phyloP scores from a whole-genome alignment of 495 filamentous ascomycete genomes.

The Massariosphaeria phaeospora region DNA sequence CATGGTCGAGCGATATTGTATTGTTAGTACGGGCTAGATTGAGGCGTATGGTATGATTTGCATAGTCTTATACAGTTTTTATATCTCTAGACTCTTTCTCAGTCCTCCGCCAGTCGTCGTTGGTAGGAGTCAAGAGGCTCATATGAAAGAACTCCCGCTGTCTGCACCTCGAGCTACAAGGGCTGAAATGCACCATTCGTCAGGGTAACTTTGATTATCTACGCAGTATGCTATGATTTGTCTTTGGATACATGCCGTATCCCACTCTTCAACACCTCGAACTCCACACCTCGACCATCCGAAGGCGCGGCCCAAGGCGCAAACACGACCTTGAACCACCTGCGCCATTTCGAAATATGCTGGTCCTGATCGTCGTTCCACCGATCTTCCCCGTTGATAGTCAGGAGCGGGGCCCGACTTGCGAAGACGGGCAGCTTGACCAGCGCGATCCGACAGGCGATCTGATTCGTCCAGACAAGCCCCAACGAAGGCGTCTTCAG shows the following conservation, averaged over 20 bases:
- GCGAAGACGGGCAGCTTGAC: constrained; percentile 46
- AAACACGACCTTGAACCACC: constrained; percentile 80
- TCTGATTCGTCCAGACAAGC: constrained; percentile 83
- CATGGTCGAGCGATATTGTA: too few relatives aligned
- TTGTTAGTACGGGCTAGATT: too few relatives aligned
- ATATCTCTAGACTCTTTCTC: too few relatives aligned
- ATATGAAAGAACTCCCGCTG: too few relatives aligned
- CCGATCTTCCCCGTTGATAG: constrained; percentile 33
- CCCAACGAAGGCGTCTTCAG: constrained; percentile 84
- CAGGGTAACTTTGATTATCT: too few relatives aligned
- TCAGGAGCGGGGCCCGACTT: constrained; percentile 13
- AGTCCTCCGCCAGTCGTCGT: too few relatives aligned
- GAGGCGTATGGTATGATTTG: too few relatives aligned
- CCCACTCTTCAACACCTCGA: constrained; percentile 26
- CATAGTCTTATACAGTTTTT: too few relatives aligned
- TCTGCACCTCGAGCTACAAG: too few relatives aligned
- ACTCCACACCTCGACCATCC: constrained; percentile 22
- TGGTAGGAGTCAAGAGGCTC: too few relatives aligned
- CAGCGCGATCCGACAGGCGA: constrained; percentile 74
- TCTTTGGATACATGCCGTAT: constrained; percentile 21
- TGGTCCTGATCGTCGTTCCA: constrained; percentile 34
- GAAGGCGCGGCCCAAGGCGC: constrained; percentile 55
- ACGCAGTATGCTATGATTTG: too few relatives aligned
- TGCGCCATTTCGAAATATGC: constrained; percentile 46
- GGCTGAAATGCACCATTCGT: too few relatives aligned